A percentile compares a stretch with the other conserved stretches of the same genome.
phyloP scores from a whole-genome alignment of 2,329 filamentous ascomycete genomes.

The Ceratocystis lukuohia region DNA sequence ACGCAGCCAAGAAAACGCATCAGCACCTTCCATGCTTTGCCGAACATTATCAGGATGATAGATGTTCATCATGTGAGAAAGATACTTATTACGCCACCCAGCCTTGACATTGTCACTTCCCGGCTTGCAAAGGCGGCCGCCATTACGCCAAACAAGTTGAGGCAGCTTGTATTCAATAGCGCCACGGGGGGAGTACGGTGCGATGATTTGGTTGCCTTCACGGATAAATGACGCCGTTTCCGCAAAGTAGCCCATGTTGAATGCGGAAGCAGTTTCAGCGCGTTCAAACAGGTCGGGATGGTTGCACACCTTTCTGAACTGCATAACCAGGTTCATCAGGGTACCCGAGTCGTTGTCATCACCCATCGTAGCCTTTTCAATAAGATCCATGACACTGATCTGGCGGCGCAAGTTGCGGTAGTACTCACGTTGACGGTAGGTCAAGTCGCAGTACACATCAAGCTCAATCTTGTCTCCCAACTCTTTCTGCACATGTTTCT shows the following conservation, averaged over 20 bases:
- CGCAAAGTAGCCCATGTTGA: slow-evolving; percentile 73
- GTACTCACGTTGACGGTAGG: slow-evolving; percentile 86
- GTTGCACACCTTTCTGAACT: slow-evolving; percentile 98
- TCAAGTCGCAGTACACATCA: slow-evolving; percentile 92
- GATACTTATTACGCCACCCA: slow-evolving; percentile 66
- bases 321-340: slow-evolving; percentile 98
- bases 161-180: slow-evolving; percentile 75
- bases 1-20: slow-evolving; percentile 77
- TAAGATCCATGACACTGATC: slow-evolving; percentile 96
- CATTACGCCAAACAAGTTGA: slow-evolving; percentile 66
- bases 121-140: slow-evolving; percentile 60
- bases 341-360: slow-evolving; percentile 92
- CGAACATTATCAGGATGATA: slow-evolving; percentile 71
- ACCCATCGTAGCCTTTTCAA: slow-evolving; percentile 89
- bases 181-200: slow-evolving; percentile 79
- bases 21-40: slow-evolving; percentile 44
- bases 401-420: slow-evolving; percentile 89
- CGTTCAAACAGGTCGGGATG: slow-evolving; percentile 95
- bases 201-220: slow-evolving; percentile 65
- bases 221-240: slow-evolving; percentile 92
- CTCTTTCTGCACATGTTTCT: slow-evolving; percentile 99
- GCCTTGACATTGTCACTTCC: slow-evolving; percentile 60
- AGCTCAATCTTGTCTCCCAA: slow-evolving; percentile 96
- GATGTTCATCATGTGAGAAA: slow-evolving; percentile 77
- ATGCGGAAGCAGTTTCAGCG: slow-evolving; percentile 77